phyloP scores from a whole-genome alignment of 176 grass and related monocot species.

The Tillandsia fasciculata region DNA sequence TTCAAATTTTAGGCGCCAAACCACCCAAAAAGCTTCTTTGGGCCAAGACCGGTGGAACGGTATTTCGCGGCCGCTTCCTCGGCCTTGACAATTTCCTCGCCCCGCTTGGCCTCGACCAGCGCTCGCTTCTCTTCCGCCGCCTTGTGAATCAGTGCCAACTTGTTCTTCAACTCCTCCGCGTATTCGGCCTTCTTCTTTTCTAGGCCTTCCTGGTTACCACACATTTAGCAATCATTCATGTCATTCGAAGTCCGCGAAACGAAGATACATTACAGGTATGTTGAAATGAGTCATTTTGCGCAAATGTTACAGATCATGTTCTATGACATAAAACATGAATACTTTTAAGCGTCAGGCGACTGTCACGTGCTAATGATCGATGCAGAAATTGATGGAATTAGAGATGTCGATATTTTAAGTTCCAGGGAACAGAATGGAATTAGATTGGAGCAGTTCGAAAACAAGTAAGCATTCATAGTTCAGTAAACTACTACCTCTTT shows the following conservation, averaged over 20 bases:
- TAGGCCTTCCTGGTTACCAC: constrained; percentile 56
- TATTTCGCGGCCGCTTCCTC: constrained; percentile 82
- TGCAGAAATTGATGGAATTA: too few species aligned
- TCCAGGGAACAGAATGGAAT: too few species aligned
- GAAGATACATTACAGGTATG: too few species aligned
- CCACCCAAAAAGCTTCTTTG: constrained; percentile 86
- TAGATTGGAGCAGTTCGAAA: too few species aligned
- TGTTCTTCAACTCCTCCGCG: constrained; percentile 92
- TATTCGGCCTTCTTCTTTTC: constrained; percentile 94
- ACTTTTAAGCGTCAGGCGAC: too few species aligned
- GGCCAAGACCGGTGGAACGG: constrained; percentile 57
- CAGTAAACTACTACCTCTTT: constrained; percentile 45
- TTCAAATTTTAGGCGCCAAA: constrained; percentile 45
- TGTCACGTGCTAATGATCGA: too few species aligned
- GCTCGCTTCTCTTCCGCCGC: constrained; percentile 86
- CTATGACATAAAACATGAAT: too few species aligned
- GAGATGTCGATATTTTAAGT: too few species aligned
- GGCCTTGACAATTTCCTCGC: constrained; percentile 68
- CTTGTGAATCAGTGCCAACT: constrained; percentile 64
- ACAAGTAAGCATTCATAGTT: neutral
- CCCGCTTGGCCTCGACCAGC: constrained; percentile 47
- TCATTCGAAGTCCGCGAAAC: too few species aligned
- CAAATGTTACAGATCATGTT: too few species aligned
- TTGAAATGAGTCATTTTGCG: too few species aligned
- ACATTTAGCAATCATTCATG: neutral